A percentile compares a stretch with the other conserved stretches of the same genome.
Conservation (phyloP, 257 asterid genomes). For the Solanum pennellii region DNA sequence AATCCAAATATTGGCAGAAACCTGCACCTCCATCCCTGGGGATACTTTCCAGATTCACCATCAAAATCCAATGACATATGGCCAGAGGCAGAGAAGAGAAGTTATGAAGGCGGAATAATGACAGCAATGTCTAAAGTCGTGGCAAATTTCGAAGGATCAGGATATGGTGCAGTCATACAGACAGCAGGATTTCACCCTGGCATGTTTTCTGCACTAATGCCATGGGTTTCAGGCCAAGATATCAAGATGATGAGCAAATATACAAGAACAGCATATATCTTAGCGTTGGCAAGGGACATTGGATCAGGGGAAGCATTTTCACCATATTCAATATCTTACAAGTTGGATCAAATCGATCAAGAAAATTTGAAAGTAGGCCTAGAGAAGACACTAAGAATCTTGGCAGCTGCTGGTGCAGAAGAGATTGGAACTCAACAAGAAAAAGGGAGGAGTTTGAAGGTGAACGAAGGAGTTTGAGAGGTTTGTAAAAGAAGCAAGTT, state of each 20-base stretch:
- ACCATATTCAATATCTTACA: conserved; percentile 17
- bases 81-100: conserved; percentile 46
- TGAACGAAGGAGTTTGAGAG: conserved; percentile 47
- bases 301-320: conserved; percentile 48
- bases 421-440: conserved; percentile 70
- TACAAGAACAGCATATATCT: conserved; percentile 56
- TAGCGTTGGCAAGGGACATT: conserved; percentile 59
- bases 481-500: conserved; percentile 54
- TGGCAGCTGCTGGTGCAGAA: conserved; percentile 79
- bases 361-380: conserved; percentile 40
- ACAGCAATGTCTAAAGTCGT: conserved; percentile 65
- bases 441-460: conserved; percentile 39
- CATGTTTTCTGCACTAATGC: conserved; percentile 53
- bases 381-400: conserved; percentile 46
- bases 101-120: conserved; percentile 68
- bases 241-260: conserved; percentile 42
- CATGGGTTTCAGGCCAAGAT: conserved; percentile 64
- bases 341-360: conserved; percentile 26
- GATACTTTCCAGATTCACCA: conserved; percentile 38
- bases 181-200: conserved; percentile 85
- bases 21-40: conserved; percentile 87
- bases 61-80: conserved; percentile 9
- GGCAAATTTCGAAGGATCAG: conserved; percentile 25
- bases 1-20: conserved; percentile 62
- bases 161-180: conserved; percentile 61